These are phyloP conservation scores for Drechslerella stenobrocha DNA, from an alignment of 2,329 filamentous ascomycete species.

Conservation along the genomic window DNA sequence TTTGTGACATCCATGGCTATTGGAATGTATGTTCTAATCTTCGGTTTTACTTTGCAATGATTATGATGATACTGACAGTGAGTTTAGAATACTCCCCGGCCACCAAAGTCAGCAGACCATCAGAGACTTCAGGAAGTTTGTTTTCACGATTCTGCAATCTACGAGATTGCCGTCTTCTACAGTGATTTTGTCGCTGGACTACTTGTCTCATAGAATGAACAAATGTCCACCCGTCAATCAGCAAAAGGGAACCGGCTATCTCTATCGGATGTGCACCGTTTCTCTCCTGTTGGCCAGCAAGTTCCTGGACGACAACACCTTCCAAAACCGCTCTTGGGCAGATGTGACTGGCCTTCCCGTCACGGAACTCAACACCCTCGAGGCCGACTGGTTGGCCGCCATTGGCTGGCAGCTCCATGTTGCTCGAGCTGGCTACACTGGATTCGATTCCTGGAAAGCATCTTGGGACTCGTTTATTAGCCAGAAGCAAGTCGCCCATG, in stretches of 20 bases:
- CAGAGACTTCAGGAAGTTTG: conserved; percentile 76
- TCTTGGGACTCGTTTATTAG: conserved; percentile 68
- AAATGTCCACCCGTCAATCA: conserved; percentile 65
- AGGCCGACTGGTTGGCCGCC: conserved; percentile 81
- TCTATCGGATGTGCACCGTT: conserved; percentile 86
- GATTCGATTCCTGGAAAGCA: conserved; percentile 67
- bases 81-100: conserved; percentile 60
- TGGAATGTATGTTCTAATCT: conserved; percentile 67
- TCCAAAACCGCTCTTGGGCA: conserved; percentile 95
- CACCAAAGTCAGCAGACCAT: conserved; percentile 56
- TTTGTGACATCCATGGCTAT: conserved; percentile 89
- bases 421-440: conserved; percentile 76
- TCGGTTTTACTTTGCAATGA: background rate
- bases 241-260: conserved; percentile 67
- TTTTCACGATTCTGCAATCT: conserved; percentile 84
- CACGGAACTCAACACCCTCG: conserved; percentile 77
- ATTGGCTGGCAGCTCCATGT: conserved; percentile 86
- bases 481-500: conserved; percentile 56
- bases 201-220: conserved; percentile 80
- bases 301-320: conserved; percentile 95
- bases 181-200: conserved; percentile 86
- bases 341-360: conserved; percentile 91
- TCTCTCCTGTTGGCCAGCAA: conserved; percentile 87
- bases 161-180: conserved; percentile 88
- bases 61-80: conserved; percentile 28